Percentiles rank a stretch among this genome's conserved stretches.
Conservation (phyloP, 2,329 filamentous ascomycete genomes). For the Fusarium foetens region DNA sequence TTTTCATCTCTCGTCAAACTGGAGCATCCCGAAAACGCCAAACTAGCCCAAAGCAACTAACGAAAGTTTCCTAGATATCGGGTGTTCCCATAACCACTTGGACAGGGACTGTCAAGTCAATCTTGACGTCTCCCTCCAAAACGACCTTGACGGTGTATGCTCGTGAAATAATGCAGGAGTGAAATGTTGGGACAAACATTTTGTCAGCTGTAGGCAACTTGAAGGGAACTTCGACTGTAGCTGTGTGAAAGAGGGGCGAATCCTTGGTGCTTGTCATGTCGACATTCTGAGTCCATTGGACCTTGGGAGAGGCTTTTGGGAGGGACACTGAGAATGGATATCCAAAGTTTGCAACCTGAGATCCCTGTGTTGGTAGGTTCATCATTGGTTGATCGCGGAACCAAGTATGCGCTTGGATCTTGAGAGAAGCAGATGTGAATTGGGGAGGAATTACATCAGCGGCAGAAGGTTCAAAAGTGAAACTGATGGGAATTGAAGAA, state of each 20-base stretch:
- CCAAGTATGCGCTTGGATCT: conserved; percentile 36
- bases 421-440: conserved; percentile 14
- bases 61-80: conserved; percentile 1
- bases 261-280: conserved; percentile 12
- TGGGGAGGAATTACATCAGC: conserved; percentile 25
- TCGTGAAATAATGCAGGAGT: conserved; percentile 27
- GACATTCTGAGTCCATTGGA: conserved; percentile 33
- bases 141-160: conserved; percentile 27
- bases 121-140: conserved; percentile 32
- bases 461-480: conserved; percentile 31
- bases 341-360: conserved; percentile 20
- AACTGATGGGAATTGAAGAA: conserved; percentile 24
- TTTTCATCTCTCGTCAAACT: conserved; percentile 21
- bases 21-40: conserved; percentile 1
- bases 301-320: neutral
- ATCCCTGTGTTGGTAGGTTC: conserved; percentile 29
- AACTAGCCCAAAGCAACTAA: neutral
- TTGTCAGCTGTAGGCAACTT: conserved; percentile 19
- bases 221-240: conserved; percentile 28
- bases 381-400: conserved; percentile 35
- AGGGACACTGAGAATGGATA: conserved; percentile 25
- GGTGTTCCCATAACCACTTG: conserved; percentile 31
- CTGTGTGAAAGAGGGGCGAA: conserved; percentile 33
- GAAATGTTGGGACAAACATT: conserved; percentile 34
- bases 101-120: conserved; percentile 29